Evolutionary conservation across 441 rosid genomes (phyloP), one percentile per base, ranked within the genome.

Genomic region (Adansonia grandidieri): DNA sequence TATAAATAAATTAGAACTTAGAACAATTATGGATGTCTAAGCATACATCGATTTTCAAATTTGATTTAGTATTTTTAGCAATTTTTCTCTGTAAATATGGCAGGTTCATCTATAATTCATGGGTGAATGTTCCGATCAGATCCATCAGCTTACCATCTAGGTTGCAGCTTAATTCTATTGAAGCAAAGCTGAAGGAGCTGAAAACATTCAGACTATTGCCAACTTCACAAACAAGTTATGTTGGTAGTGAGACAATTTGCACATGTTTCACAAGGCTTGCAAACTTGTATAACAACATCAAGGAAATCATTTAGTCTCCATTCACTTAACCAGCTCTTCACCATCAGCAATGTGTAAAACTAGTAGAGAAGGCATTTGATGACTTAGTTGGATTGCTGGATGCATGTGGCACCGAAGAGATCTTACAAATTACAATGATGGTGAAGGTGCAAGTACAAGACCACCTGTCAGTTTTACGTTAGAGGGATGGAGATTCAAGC

Each of bases 111-210:
- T 32, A 9, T 32, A 15, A 37, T 53, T 71, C 24, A 32, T 71
- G 24, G 20, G 22, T 15, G 24, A 71, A 84, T 32, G 76, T 73
- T 69, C 90, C 84, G 28, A 47, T 77, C 19, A 83, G 94, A 67
- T 90, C 94, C 54, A 80, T 84, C 56, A 90, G 92, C 84, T 84
- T 90, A 90, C 94, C 92, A 9, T 78, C 88, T 4, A 85, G 87
- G 37, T 61, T 84, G 53, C 82, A 80, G 66, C 83, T 85, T 13
- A 79, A 42, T 76, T 78, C 80, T 50, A 69, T 86, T 10, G 85
- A 85, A 69, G 63, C 69, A 1, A 82, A 76, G 20, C 50, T 88
- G 11, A 80, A 74, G 71, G 84, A 77, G 78, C 78, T 88, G 3
- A 84, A 62, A 68, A 69, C 73, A 0, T 77, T 67, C 32, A 74